Evolutionary conservation across 2,329 filamentous ascomycete species (phyloP).

Genomic region (Tolypocladium ophioglossoides): DNA sequence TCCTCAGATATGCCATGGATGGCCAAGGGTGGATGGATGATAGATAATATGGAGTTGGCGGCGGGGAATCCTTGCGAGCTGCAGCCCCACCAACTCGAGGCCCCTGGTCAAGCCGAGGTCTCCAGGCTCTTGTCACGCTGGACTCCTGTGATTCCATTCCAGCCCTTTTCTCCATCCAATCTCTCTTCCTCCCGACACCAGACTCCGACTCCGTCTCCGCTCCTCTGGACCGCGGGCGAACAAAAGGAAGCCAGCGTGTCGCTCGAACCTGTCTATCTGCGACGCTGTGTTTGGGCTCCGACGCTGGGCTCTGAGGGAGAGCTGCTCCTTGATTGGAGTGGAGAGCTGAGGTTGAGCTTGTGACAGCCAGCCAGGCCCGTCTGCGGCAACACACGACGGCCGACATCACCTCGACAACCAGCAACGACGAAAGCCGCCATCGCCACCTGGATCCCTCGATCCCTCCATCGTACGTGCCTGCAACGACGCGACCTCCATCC

Average conservation of each 20-base stretch:
- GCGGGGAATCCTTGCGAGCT: constrained; percentile 2
- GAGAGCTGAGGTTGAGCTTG: neutral
- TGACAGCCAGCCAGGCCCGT: neutral
- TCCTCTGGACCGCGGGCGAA: neutral
- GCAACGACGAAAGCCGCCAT: neutral
- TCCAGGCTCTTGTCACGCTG: neutral
- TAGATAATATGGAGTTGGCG: neutral
- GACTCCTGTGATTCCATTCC: neutral
- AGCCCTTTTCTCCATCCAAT: neutral
- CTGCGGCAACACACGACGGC: neutral
- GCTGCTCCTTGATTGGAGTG: neutral
- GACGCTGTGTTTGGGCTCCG: neutral
- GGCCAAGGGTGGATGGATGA: neutral
- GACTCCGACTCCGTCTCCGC: neutral
- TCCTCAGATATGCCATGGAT: no score
- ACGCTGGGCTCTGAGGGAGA: neutral
- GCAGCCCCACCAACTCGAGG: neutral
- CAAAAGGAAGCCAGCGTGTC: neutral
- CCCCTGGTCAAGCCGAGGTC: neutral
- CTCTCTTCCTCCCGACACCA: neutral
- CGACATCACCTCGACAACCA: neutral
- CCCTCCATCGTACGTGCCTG: neutral
- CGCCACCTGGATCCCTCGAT: neutral
- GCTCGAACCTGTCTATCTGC: neutral
- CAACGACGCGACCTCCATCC: neutral